These are phyloP conservation scores for Ascochyta lentis DNA, from an alignment of 2,329 filamentous ascomycete genomes.

Conservation along the genomic window DNA sequence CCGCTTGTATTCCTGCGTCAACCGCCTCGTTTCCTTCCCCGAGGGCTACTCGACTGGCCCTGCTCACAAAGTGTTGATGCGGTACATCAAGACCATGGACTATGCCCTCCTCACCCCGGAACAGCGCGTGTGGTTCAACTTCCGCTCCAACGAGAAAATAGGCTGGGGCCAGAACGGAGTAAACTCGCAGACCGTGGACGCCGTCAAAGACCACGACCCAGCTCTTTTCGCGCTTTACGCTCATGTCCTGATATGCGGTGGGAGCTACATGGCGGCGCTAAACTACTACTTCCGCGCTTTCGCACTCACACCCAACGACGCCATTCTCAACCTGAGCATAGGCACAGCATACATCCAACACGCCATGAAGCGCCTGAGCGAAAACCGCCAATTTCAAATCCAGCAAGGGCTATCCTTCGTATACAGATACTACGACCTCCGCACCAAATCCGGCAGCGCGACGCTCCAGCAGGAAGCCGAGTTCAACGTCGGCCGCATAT, in stretches of 20 bases:
- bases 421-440: slow-evolving; percentile 71
- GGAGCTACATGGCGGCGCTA: slow-evolving; percentile 81
- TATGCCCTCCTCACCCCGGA: slow-evolving; percentile 65
- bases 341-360: slow-evolving; percentile 81
- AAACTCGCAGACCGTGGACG: slow-evolving; percentile 47
- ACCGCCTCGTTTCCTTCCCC: slow-evolving; percentile 76
- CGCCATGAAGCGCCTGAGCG: slow-evolving; percentile 84
- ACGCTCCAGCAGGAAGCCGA: slow-evolving; percentile 74
- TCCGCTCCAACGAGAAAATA: slow-evolving; percentile 46
- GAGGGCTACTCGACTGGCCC: slow-evolving; percentile 78
- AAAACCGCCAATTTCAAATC: slow-evolving; percentile 87
- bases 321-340: slow-evolving; percentile 80
- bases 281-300: slow-evolving; percentile 78
- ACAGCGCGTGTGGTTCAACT: slow-evolving; percentile 54
- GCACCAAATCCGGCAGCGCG: slow-evolving; percentile 53
- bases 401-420: slow-evolving; percentile 85
- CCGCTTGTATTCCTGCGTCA: slow-evolving; percentile 80
- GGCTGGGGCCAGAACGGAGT: slow-evolving; percentile 49
- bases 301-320: slow-evolving; percentile 76
- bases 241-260: slow-evolving; percentile 84
- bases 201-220: slow-evolving; percentile 64
- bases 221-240: slow-evolving; percentile 87
- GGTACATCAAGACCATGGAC: slow-evolving; percentile 91
- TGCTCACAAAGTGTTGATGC: slow-evolving; percentile 87
- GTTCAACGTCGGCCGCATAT: slow-evolving; percentile 79